Evolutionary conservation across 805 yeast species (phyloP).

Genomic region (Saturnispora halmiae): DNA sequence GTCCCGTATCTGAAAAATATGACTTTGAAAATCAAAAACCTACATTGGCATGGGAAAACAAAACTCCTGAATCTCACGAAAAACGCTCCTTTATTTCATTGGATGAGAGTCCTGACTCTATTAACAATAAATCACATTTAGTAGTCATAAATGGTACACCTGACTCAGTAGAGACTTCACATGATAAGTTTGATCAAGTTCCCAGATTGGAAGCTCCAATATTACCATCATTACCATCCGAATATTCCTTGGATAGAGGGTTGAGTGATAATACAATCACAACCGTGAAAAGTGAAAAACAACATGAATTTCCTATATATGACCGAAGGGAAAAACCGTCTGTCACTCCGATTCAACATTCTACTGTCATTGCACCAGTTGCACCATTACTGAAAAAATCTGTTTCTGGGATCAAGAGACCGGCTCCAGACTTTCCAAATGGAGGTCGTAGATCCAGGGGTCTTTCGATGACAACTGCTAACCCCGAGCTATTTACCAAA

Average conservation of each 20-base stretch:
- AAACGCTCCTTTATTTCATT: conserved; percentile 1
- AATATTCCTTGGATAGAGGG: conserved; percentile 1
- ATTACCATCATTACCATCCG: conserved; percentile 1
- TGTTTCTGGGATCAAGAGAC: conserved; percentile 23
- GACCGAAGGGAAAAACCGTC: conserved; percentile 33
- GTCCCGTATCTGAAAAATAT: conserved; percentile 3
- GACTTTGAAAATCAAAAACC: neutral
- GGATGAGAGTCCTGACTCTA: neutral
- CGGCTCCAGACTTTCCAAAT: conserved; percentile 33
- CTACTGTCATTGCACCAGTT: conserved; percentile 19
- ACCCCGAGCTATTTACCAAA: conserved; percentile 25
- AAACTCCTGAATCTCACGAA: conserved; percentile 6
- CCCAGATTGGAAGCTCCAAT: neutral
- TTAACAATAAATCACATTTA: conserved; percentile 2
- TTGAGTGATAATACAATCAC: conserved; percentile 4
- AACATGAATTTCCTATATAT: conserved; percentile 18
- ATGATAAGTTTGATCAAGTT: neutral
- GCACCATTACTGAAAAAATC: conserved; percentile 12
- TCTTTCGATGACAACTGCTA: conserved; percentile 28
- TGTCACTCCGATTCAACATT: conserved; percentile 26
- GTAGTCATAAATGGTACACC: conserved; percentile 8
- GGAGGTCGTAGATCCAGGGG: conserved; percentile 32
- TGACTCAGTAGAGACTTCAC: neutral
- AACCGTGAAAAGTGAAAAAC: neutral
- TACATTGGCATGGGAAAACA: conserved; percentile 1